phyloP scores from a whole-genome alignment of 208 protist genomes.

The Acanthamoeba triangularis region DNA sequence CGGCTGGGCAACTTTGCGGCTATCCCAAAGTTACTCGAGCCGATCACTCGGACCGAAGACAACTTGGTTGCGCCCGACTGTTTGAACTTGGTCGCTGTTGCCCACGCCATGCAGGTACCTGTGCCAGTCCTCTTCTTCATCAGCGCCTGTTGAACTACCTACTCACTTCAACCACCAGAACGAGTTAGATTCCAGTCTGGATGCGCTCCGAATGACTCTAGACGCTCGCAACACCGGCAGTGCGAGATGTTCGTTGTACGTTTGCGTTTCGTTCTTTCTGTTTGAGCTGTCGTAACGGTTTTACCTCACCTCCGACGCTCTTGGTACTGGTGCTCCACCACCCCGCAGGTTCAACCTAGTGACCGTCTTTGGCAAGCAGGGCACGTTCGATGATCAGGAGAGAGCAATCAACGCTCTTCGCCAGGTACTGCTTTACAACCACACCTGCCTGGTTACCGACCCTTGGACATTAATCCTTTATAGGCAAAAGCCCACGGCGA shows the following conservation, averaged over 20 bases:
- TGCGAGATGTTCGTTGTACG: neutral
- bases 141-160: neutral
- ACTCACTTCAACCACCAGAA: neutral
- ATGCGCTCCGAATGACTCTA: neutral
- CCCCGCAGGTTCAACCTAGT: neutral
- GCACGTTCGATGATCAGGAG: neutral
- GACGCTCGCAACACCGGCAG: neutral
- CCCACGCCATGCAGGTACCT: neutral
- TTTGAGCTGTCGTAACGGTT: neutral
- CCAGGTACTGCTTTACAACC: neutral
- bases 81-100: neutral
- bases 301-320: neutral
- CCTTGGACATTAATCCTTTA: too few species aligned
- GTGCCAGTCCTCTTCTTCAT: neutral
- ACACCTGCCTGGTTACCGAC: too few species aligned
- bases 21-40: neutral
- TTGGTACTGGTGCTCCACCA: neutral
- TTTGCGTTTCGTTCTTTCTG: neutral
- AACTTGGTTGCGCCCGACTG: neutral
- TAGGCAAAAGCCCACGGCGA: neutral
- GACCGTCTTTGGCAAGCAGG: neutral
- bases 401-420: neutral
- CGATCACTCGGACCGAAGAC: neutral
- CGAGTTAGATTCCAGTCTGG: neutral
- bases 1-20: neutral